A percentile compares a stretch with the other conserved stretches of the same genome.
Evolutionary conservation across 352 stramenopile species (phyloP).

Genomic region (Globisporangium okanoganense): DNA sequence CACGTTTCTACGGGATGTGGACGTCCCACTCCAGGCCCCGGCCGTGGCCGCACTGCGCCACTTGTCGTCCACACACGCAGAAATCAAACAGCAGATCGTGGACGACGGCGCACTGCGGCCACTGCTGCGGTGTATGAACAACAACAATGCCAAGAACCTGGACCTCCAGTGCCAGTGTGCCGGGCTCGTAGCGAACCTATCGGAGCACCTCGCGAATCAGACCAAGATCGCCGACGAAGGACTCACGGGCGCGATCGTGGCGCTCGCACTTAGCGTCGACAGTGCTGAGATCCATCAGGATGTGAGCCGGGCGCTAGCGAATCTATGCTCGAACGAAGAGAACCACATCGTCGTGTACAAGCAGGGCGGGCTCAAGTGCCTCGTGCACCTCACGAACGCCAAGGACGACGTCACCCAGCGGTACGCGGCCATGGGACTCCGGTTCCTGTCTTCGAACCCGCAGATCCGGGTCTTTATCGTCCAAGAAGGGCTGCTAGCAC

Average conservation of each 20-base stretch:
- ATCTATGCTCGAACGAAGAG: constrained; percentile 93
- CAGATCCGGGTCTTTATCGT: constrained; percentile 93
- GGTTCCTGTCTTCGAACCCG: constrained; percentile 92
- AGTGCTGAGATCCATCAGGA: constrained; percentile 95
- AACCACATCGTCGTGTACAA: constrained; percentile 92
- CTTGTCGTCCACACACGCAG: constrained; percentile 68
- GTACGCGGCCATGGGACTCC: constrained; percentile 94
- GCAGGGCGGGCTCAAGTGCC: constrained; percentile 88
- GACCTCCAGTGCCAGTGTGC: constrained; percentile 93
- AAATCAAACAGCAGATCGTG: constrained; percentile 88
- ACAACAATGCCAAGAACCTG: constrained; percentile 67
- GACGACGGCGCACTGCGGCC: constrained; percentile 78
- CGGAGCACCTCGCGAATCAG: constrained; percentile 90
- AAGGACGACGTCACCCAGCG: constrained; percentile 91
- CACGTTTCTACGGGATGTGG: constrained; percentile 84
- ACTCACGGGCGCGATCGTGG: constrained; percentile 76
- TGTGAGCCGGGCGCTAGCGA: constrained; percentile 88
- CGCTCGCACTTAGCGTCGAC: constrained; percentile 63
- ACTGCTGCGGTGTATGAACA: constrained; percentile 84
- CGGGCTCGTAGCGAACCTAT: constrained; percentile 92
- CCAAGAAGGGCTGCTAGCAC: constrained; percentile 84
- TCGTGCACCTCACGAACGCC: constrained; percentile 88
- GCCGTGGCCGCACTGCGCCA: constrained; percentile 90
- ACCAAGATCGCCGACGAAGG: constrained; percentile 91
- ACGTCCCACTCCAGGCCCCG: constrained; percentile 87